Evolutionary conservation across 495 filamentous ascomycete genomes (phyloP).

Genomic region (Glutinoglossum americanum): DNA sequence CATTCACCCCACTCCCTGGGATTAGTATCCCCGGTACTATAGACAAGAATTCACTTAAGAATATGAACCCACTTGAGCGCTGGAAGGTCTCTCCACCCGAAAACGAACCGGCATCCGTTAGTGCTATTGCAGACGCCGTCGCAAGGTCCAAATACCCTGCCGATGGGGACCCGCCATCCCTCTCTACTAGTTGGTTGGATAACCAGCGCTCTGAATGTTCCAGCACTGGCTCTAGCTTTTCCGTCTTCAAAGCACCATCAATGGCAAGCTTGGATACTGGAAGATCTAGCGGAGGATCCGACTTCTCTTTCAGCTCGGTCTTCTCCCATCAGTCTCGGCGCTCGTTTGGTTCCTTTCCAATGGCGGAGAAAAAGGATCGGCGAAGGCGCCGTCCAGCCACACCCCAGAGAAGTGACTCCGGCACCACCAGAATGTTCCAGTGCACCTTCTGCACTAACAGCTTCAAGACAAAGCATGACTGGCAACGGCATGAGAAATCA

Average conservation of each 20-base stretch:
- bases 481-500: slow-evolving; percentile 66
- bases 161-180: neutral
- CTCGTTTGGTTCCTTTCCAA: slow-evolving; percentile 41
- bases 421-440: slow-evolving; percentile 33
- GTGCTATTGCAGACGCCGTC: slow-evolving; percentile 58
- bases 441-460: slow-evolving; percentile 71
- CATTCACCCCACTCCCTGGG: slow-evolving; percentile 17
- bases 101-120: slow-evolving; percentile 63
- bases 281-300: slow-evolving; percentile 27
- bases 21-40: no score
- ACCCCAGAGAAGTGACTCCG: slow-evolving; percentile 20
- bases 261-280: slow-evolving; percentile 52
- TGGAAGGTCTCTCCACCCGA: slow-evolving; percentile 76
- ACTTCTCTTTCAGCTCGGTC: slow-evolving; percentile 48
- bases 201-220: slow-evolving; percentile 1
- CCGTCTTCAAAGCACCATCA: slow-evolving; percentile 46
- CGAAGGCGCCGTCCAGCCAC: slow-evolving; percentile 40
- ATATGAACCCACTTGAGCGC: slow-evolving; percentile 65
- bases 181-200: slow-evolving; percentile 2
- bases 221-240: slow-evolving; percentile 31
- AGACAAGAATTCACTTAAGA: slow-evolving; percentile 28
- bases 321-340: slow-evolving; percentile 43
- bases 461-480: slow-evolving; percentile 69
- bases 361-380: slow-evolving; percentile 37
- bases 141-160: slow-evolving; percentile 22